A percentile compares a stretch with the other conserved stretches of the same genome.
phyloP scores from a whole-genome alignment of 2,329 filamentous ascomycete genomes.

The Rugonectria rugulosa region DNA sequence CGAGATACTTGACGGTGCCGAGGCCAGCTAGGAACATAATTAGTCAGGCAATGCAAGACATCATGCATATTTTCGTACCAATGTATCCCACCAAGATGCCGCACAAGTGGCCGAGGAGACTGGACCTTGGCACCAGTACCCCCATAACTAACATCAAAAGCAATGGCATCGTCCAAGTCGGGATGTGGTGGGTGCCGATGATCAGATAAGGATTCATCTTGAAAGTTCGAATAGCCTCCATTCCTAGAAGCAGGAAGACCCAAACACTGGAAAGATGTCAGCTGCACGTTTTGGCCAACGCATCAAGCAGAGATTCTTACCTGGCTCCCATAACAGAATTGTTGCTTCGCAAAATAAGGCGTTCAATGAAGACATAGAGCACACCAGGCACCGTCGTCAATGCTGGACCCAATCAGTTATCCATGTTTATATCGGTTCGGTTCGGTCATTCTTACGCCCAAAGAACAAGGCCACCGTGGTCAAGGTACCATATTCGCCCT shows the following conservation, averaged over 20 bases:
- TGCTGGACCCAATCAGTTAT: slow-evolving; percentile 55
- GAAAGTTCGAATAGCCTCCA: slow-evolving; percentile 87
- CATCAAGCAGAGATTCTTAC: slow-evolving; percentile 53
- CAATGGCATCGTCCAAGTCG: slow-evolving; percentile 92
- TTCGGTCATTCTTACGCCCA: slow-evolving; percentile 73
- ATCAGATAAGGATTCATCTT: slow-evolving; percentile 80
- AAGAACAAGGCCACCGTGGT: slow-evolving; percentile 88
- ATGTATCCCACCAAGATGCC: slow-evolving; percentile 86
- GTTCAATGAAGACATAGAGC: slow-evolving; percentile 82
- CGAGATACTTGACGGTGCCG: slow-evolving; percentile 87
- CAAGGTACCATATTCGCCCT: slow-evolving; percentile 89
- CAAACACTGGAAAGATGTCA: slow-evolving; percentile 70
- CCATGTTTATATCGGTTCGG: neutral
- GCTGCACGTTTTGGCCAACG: slow-evolving; percentile 12
- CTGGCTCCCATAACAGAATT: slow-evolving; percentile 82
- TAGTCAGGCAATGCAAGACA: slow-evolving; percentile 2
- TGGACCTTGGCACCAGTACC: slow-evolving; percentile 81
- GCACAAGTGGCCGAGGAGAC: slow-evolving; percentile 85
- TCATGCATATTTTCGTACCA: slow-evolving; percentile 62
- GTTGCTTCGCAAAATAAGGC: slow-evolving; percentile 73
- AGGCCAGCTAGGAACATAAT: slow-evolving; percentile 68
- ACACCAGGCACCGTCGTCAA: slow-evolving; percentile 83
- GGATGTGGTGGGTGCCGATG: slow-evolving; percentile 71
- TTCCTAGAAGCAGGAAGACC: slow-evolving; percentile 87
- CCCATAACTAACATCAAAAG: slow-evolving; percentile 76